A percentile compares a stretch with the other conserved stretches of the same genome.
Evolutionary conservation across 805 yeast genomes (phyloP).

Genomic region (Pichia manshurica): DNA sequence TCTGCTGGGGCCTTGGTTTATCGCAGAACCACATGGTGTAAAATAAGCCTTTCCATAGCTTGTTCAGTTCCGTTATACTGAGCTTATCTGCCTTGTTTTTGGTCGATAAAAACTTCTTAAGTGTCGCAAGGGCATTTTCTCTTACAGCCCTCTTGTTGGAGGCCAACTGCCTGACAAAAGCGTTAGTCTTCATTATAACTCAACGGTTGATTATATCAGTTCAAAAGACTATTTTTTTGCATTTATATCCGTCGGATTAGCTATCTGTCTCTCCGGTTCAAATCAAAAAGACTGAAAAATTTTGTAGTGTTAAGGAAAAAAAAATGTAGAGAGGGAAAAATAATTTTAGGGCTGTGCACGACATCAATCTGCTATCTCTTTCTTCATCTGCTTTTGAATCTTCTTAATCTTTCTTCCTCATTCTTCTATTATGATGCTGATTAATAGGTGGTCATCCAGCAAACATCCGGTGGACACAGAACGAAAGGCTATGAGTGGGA

Average conservation of each 20-base stretch:
- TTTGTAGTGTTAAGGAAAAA: neutral
- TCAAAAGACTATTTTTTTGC: no score
- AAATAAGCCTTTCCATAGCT: conserved; percentile 94
- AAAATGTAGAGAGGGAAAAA: neutral
- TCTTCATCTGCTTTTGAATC: neutral
- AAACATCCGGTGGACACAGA: neutral
- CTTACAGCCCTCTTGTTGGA: conserved; percentile 75
- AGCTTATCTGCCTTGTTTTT: conserved; percentile 39
- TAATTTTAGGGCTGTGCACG: conserved; percentile 3
- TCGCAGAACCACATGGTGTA: conserved; percentile 97
- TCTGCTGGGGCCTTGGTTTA: conserved; percentile 86
- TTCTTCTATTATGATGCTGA: neutral
- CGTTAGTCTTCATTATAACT: conserved; percentile 31
- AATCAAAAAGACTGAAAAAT: neutral
- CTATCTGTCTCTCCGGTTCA: neutral
- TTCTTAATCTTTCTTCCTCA: neutral
- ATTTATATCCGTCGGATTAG: neutral
- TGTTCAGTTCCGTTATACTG: conserved; percentile 55
- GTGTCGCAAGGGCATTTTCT: conserved; percentile 62
- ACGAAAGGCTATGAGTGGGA: neutral
- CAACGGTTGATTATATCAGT: neutral
- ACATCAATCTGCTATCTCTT: neutral
- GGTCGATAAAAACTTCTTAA: conserved; percentile 51
- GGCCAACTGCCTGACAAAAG: conserved; percentile 76
- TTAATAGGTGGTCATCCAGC: neutral